These are phyloP conservation scores for Nannizziopsis barbatae DNA, from an alignment of 2,329 filamentous ascomycete species.

Conservation along the genomic window DNA sequence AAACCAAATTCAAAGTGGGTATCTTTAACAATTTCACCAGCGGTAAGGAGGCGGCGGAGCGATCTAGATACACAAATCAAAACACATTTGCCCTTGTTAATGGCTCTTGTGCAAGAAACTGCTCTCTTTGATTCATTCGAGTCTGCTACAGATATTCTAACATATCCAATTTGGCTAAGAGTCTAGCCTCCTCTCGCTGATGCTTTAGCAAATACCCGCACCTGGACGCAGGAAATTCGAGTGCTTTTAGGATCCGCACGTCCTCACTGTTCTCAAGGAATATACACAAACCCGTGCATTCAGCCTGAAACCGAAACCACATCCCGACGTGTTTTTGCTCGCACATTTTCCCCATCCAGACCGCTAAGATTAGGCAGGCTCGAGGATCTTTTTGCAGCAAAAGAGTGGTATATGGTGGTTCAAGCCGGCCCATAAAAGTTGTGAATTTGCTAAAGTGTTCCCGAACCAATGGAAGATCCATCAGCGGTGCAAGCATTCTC, in stretches of 20 bases:
- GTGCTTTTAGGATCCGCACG: constrained; percentile 20
- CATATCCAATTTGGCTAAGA: constrained; percentile 9
- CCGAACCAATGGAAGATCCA: constrained; percentile 20
- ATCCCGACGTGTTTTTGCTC: constrained; percentile 24
- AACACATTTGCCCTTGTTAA: too few relatives aligned
- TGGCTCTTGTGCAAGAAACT: not conserved
- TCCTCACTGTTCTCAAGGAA: constrained; percentile 25
- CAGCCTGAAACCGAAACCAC: constrained; percentile 23
- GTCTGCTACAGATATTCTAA: not conserved
- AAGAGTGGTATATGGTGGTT: constrained; percentile 22
- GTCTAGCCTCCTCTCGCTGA: constrained; percentile 13
- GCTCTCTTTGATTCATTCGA: not conserved
- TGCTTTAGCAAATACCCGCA: constrained; percentile 24
- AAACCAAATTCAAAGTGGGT: too few relatives aligned
- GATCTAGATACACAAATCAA: too few relatives aligned
- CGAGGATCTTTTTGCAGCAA: constrained; percentile 24
- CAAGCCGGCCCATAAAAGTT: constrained; percentile 28
- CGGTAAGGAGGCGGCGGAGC: too few relatives aligned
- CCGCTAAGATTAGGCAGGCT: constrained; percentile 26
- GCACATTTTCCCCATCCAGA: constrained; percentile 27
- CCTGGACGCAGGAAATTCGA: constrained; percentile 26
- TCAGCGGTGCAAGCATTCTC: constrained; percentile 26
- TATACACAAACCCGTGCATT: constrained; percentile 31
- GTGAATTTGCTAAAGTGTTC: constrained; percentile 21
- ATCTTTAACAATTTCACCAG: too few relatives aligned